Evolutionary conservation across 2,329 filamentous ascomycete species (phyloP).

Genomic region (Venturiaceae sp.): DNA sequence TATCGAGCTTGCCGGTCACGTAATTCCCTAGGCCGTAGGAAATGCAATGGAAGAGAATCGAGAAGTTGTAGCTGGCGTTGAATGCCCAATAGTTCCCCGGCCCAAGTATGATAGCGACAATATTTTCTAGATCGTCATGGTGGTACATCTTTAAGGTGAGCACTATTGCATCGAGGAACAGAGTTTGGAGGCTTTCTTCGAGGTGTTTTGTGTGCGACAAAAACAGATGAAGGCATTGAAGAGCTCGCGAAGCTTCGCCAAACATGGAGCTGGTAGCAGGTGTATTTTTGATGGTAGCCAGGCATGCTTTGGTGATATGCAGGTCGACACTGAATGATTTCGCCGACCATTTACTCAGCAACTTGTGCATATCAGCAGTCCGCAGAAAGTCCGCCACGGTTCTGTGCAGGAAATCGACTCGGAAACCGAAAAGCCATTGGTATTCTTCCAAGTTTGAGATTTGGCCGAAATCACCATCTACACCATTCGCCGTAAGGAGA

Average conservation of each 20-base stretch:
- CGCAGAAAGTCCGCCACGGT: conserved; percentile 7
- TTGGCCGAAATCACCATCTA: not conserved
- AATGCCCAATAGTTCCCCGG: not conserved
- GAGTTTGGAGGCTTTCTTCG: not conserved
- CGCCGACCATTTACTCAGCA: not conserved
- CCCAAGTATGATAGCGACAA: not conserved
- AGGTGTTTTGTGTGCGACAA: not conserved
- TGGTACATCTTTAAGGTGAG: not conserved
- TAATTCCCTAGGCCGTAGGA: not conserved
- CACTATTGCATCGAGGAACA: not conserved
- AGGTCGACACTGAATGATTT: not conserved
- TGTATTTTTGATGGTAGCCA: not conserved
- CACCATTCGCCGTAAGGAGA: not conserved
- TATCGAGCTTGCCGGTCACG: not conserved
- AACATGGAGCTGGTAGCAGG: not conserved
- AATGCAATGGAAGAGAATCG: not conserved
- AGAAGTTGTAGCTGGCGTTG: not conserved
- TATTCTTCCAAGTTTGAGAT: not conserved
- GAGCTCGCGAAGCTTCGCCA: not conserved
- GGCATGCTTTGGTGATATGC: not conserved
- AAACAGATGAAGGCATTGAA: not conserved
- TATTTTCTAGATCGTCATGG: not conserved
- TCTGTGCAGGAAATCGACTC: conserved; percentile 7
- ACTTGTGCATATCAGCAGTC: not conserved
- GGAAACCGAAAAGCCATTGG: not conserved